Base-by-base conservation (phyloP, 768 basidiomycete genomes). In the Inosperma sp. region DNA sequence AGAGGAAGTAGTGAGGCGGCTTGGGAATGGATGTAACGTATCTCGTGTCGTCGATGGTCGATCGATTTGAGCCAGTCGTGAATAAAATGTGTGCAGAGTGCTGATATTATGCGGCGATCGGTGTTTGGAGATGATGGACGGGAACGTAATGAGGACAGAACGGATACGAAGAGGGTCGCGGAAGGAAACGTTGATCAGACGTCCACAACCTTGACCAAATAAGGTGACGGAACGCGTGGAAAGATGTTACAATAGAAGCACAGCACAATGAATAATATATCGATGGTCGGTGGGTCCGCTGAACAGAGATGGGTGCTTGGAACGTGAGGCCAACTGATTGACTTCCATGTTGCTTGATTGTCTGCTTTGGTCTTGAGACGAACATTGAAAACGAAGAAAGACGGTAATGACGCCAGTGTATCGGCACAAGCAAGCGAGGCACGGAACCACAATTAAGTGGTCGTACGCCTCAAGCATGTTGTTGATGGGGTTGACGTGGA, bases 391-490 rank as follows among this genome's bases (percentile, higher is more conserved):
- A 48, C 40, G 57, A 55, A 51, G 55, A 56, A 51, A 58, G 55
- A 58, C 62, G 59, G 46, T 27, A 55, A 70, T 68, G 78, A 77
- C 65, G 81, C 84, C 84, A 65, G 74, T 84, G 87, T 86, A 64
- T 88, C 70, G 85, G 85, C 83, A 73, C 50, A 51, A 57, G 58
- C 71, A 75, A 74, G 75, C 81, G 82, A 84, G 78, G 77, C 77
- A 82, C 83, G 81, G 73, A 81, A 84, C 85, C 84, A 78, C 86
- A 87, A 61, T 66, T 51, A 88, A 87, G 85, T 79, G 85, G 83
- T 86, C 84, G 83, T 23, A 84, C 83, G 77, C 78, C 77, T 80
- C 80, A 66, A 81, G 79, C 76, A 66, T 65, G 66, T 62, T 42
- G 48, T 56, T 61, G 68, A 78, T 72, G 82, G 78, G 72, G 64